phyloP scores from a whole-genome alignment of 1,284 basidiomycete species.

The Inonotus hispidus region DNA sequence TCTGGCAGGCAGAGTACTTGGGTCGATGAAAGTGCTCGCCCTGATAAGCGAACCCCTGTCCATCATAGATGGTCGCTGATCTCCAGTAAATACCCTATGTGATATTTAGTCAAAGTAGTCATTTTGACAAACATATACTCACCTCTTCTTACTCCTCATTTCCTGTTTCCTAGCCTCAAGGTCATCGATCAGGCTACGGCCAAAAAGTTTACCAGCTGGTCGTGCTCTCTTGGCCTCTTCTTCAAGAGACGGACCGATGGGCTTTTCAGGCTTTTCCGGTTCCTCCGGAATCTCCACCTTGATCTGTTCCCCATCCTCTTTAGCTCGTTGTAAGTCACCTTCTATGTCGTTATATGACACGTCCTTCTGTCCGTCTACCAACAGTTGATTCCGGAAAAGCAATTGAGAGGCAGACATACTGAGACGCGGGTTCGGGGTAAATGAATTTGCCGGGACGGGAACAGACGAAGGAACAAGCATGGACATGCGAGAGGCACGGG shows the following conservation, averaged over 20 bases:
- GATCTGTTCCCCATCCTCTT: constrained; percentile 66
- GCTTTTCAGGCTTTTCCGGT: constrained; percentile 30
- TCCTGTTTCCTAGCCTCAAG: constrained; percentile 67
- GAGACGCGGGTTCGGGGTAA: constrained; percentile 71
- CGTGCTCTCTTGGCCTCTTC: constrained; percentile 40
- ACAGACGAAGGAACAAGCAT: constrained; percentile 25
- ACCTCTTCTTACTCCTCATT: constrained; percentile 75
- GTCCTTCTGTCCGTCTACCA: constrained; percentile 60
- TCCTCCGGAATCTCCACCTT: constrained; percentile 39
- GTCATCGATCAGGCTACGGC: constrained; percentile 76
- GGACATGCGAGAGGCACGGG: constrained; percentile 46
- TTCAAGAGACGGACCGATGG: constrained; percentile 23
- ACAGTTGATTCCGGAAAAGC: constrained; percentile 71
- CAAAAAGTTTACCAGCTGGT: constrained; percentile 72
- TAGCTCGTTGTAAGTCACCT: constrained; percentile 53
- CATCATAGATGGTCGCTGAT: constrained; percentile 83
- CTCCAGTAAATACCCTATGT: constrained; percentile 62
- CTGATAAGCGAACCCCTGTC: constrained; percentile 48
- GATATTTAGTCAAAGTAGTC: constrained; percentile 7
- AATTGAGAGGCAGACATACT: constrained; percentile 71
- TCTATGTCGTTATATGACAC: constrained; percentile 57
- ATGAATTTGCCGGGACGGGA: constrained; percentile 57
- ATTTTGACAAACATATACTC: constrained; percentile 18
- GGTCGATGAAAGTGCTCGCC: constrained; percentile 68
- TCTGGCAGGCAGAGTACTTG: constrained; percentile 46